These are phyloP conservation scores for Kodamaea laetipori DNA, from an alignment of 805 yeast species.

Conservation along the genomic window DNA sequence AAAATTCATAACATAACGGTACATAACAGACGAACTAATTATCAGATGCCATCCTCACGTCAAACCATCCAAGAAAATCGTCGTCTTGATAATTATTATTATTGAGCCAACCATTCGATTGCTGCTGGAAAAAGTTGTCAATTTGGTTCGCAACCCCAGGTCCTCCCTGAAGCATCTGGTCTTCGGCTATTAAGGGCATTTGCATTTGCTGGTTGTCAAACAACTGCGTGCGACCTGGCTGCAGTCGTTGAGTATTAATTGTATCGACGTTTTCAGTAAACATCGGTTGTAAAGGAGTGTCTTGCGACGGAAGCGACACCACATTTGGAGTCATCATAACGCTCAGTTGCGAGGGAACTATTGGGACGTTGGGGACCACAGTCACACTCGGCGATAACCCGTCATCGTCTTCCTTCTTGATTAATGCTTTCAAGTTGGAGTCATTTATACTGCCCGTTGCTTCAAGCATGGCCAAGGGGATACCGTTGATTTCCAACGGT, in stretches of 20 bases:
- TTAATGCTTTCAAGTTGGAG: not conserved
- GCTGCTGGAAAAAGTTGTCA: constrained; percentile 74
- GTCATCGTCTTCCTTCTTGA: constrained; percentile 5
- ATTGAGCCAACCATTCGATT: constrained; percentile 83
- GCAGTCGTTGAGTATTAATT: not conserved
- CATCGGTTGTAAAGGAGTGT: constrained; percentile 11
- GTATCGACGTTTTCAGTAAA: constrained; percentile 6
- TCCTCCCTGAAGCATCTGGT: constrained; percentile 16
- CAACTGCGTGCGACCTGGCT: constrained; percentile 3
- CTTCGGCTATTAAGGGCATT: constrained; percentile 3
- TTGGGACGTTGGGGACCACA: not conserved
- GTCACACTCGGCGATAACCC: not conserved
- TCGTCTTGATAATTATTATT: constrained; percentile 60
- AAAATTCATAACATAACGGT: constrained; percentile 2
- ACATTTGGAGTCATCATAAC: constrained; percentile 4
- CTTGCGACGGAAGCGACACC: constrained; percentile 7
- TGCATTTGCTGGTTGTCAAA: constrained; percentile 1
- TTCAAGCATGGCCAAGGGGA: constrained; percentile 70
- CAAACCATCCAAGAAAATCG: constrained; percentile 94
- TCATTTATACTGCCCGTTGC: constrained; percentile 70
- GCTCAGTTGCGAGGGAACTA: not conserved
- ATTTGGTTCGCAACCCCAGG: constrained; percentile 35
- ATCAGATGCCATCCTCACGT: constrained; percentile 49
- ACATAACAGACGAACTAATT: constrained; percentile 2
- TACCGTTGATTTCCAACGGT: constrained; percentile 66